Percentiles rank a stretch among this genome's conserved stretches.
These are phyloP conservation scores for Opeltia flavorubescens DNA, from an alignment of 495 filamentous ascomycete genomes.

Conservation along the genomic window DNA sequence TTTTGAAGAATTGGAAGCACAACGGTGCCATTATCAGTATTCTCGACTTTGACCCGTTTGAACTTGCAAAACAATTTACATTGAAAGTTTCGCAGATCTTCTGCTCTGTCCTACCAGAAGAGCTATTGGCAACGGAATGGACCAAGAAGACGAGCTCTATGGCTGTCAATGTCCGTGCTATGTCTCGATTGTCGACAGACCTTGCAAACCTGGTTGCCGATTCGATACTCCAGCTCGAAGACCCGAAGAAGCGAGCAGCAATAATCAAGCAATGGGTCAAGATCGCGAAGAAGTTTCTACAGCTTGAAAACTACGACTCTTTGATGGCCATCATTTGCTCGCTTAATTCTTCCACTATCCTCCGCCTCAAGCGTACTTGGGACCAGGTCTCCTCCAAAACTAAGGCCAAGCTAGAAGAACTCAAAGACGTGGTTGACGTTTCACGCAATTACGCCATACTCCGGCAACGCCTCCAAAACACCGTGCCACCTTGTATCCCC, in stretches of 20 bases:
- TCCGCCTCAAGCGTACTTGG: constrained; percentile 87
- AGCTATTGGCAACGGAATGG: constrained; percentile 90
- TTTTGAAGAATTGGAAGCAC: constrained; percentile 60
- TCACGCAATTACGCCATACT: constrained; percentile 87
- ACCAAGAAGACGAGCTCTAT: constrained; percentile 65
- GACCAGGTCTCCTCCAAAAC: constrained; percentile 77
- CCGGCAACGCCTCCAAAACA: constrained; percentile 70
- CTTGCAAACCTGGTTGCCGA: constrained; percentile 91
- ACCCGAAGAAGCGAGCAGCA: constrained; percentile 77
- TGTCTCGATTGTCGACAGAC: constrained; percentile 86
- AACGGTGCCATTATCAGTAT: constrained; percentile 59
- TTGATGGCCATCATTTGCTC: constrained; percentile 95
- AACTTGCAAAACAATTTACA: constrained; percentile 85
- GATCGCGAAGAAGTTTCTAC: constrained; percentile 72
- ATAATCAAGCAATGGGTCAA: constrained; percentile 99
- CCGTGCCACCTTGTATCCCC: constrained; percentile 84
- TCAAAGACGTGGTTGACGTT: constrained; percentile 73
- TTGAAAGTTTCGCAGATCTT: constrained; percentile 89
- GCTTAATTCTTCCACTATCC: constrained; percentile 79
- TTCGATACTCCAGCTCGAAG: constrained; percentile 72
- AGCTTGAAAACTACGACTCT: constrained; percentile 90
- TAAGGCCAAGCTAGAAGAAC: constrained; percentile 58
- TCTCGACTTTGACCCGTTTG: constrained; percentile 84
- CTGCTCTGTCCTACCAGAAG: constrained; percentile 82
- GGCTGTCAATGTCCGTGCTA: constrained; percentile 85